phyloP scores from a whole-genome alignment of 2,329 filamentous ascomycete species.

The Apiospora pterosperma region DNA sequence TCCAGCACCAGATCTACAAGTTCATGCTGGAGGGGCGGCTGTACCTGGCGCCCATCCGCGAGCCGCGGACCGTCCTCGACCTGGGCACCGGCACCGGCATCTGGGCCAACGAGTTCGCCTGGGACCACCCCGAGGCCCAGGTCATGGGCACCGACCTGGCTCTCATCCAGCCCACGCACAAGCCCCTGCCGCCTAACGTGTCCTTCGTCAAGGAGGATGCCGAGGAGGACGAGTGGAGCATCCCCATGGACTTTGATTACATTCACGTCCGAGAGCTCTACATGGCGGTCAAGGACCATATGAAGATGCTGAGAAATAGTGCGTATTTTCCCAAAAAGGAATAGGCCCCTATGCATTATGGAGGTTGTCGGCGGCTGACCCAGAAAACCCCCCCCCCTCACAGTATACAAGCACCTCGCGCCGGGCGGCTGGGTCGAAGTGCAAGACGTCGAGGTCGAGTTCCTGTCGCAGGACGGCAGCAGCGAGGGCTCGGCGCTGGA shows the following conservation, averaged over 20 bases:
- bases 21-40: background rate
- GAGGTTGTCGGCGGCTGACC: background rate
- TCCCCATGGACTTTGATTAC: background rate
- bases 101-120: constrained; percentile 8
- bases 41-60: background rate
- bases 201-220: constrained; percentile 1
- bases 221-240: constrained; percentile 1
- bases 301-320: background rate
- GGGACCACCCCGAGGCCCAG: background rate
- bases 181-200: background rate
- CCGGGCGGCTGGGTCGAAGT: constrained; percentile 42
- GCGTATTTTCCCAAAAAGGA: background rate
- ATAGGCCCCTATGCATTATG: background rate
- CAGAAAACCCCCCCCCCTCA: background rate
- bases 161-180: constrained; percentile 2
- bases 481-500: constrained; percentile 5
- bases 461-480: constrained; percentile 32
- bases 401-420: background rate
- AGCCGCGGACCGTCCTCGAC: background rate
- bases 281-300: background rate
- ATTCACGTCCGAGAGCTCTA: background rate
- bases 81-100: constrained; percentile 9
- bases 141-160: constrained; percentile 9
- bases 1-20: background rate
- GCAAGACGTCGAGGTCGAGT: constrained; percentile 40